phyloP scores from a whole-genome alignment of 805 yeast genomes.

The Wickerhamomyces chaumierensis region DNA sequence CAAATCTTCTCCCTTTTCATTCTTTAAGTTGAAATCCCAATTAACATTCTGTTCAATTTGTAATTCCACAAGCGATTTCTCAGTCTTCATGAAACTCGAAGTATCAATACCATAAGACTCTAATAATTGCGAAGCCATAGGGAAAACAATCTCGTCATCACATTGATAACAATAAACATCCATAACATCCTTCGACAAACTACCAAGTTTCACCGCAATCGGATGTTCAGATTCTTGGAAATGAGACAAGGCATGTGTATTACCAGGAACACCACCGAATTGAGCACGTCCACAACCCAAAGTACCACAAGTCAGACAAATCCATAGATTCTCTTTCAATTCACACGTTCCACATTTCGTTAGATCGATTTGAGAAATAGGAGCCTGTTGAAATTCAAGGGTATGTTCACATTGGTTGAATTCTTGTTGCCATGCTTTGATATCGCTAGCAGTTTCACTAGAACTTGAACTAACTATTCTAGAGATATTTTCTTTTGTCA shows the following conservation, averaged over 20 bases:
- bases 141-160: constrained; percentile 80
- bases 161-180: constrained; percentile 87
- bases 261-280: constrained; percentile 89
- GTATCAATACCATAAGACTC: constrained; percentile 59
- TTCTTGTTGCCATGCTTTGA: constrained; percentile 88
- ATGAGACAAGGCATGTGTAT: constrained; percentile 81
- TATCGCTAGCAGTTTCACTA: constrained; percentile 49
- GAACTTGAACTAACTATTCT: constrained; percentile 48
- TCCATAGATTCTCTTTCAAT: constrained; percentile 74
- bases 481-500: constrained; percentile 21
- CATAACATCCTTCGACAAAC: constrained; percentile 65
- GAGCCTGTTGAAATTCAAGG: constrained; percentile 33
- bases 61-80: constrained; percentile 77
- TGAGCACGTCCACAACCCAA: constrained; percentile 93
- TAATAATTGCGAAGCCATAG: constrained; percentile 37
- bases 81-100: constrained; percentile 50
- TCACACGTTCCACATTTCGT: constrained; percentile 47
- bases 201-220: constrained; percentile 84
- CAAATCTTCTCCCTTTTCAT: constrained; percentile 54
- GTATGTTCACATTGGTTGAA: constrained; percentile 74
- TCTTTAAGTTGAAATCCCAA: constrained; percentile 85
- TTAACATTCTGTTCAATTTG: constrained; percentile 87
- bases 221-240: constrained; percentile 51
- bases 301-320: constrained; percentile 85
- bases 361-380: constrained; percentile 21